Conservation (phyloP, 371 early-diverging fungal species). For the Circinella minor region DNA sequence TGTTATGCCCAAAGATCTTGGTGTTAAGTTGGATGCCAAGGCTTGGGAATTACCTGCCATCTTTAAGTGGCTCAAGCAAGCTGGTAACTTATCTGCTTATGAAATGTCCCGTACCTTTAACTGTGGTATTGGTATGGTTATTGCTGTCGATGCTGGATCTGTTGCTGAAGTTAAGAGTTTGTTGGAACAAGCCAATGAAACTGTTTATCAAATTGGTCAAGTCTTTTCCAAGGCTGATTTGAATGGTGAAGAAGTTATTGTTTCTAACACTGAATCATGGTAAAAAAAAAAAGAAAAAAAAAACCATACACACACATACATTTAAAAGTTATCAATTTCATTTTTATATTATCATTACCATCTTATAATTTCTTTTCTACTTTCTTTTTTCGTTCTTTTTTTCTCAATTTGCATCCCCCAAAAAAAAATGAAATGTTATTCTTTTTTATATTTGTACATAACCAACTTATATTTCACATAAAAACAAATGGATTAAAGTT, state of each 20-base stretch:
- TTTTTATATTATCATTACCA: not conserved
- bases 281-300: conserved; percentile 21
- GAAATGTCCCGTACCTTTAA: conserved; percentile 98
- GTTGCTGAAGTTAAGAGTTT: conserved; percentile 64
- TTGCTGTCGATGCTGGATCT: conserved; percentile 76
- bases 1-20: conserved; percentile 82
- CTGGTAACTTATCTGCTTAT: conserved; percentile 80
- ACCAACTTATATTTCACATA: not conserved
- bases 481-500: not conserved
- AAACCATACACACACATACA: no score
- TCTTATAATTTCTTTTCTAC: not conserved
- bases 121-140: conserved; percentile 98
- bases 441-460: conserved; percentile 5
- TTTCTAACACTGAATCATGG: conserved; percentile 58
- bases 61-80: conserved; percentile 92
- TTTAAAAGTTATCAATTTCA: not conserved
- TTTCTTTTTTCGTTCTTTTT: not conserved
- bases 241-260: conserved; percentile 63
- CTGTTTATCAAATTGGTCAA: conserved; percentile 64
- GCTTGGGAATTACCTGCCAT: conserved; percentile 87
- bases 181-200: conserved; percentile 70
- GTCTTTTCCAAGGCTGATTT: conserved; percentile 59
- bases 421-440: not conserved
- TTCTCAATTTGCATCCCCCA: conserved; percentile 6
- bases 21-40: conserved; percentile 80